A percentile compares a stretch with the other conserved stretches of the same genome.
Conservation (phyloP, 2,329 filamentous ascomycete species). For the Colletotrichum sp. region DNA sequence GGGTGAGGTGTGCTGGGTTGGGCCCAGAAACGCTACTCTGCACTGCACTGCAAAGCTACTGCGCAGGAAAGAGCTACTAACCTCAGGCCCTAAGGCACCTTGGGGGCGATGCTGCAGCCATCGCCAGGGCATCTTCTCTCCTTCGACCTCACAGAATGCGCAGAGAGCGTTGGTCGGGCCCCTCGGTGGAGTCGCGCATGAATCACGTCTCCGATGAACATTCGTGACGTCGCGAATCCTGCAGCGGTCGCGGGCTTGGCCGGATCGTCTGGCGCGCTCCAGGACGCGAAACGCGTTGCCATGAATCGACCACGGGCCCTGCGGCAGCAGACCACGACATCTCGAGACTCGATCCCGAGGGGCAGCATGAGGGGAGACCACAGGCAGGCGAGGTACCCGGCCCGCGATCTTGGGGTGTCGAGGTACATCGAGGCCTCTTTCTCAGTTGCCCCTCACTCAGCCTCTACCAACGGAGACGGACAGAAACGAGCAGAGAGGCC, state of each 20-base stretch:
- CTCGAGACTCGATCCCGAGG: neutral
- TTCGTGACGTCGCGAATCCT: slow-evolving; percentile 15
- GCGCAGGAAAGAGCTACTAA: neutral
- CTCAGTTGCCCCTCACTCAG: neutral
- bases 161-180: neutral
- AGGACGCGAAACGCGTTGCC: slow-evolving; percentile 14
- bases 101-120: neutral
- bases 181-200: slow-evolving; percentile 14
- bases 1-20: neutral
- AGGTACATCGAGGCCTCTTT: neutral
- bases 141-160: neutral
- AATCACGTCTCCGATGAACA: slow-evolving; percentile 13
- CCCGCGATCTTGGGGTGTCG: neutral
- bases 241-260: neutral
- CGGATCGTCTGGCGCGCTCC: slow-evolving; percentile 11
- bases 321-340: neutral
- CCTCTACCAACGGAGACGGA: neutral
- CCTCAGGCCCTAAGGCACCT: neutral
- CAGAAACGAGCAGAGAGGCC: neutral
- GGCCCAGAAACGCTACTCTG: neutral
- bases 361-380: neutral
- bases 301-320: neutral
- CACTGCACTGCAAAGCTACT: neutral
- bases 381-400: neutral
- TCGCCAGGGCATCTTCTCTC: neutral